phyloP scores from a whole-genome alignment of 345 rosid species.

The Cardiospermum halicacabum region DNA sequence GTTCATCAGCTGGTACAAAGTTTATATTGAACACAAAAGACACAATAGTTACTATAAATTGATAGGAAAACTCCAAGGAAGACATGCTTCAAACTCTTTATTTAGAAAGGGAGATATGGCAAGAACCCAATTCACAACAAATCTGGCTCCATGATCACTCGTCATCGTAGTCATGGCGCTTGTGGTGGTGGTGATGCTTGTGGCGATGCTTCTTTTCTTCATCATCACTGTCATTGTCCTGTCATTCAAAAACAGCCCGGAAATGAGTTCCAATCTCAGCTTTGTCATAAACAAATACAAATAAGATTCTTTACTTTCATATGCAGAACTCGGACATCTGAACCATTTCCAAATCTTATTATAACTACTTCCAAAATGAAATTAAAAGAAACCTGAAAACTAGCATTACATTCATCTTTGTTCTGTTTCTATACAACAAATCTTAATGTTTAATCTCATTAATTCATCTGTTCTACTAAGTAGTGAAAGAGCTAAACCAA shows the following conservation, averaged over 20 bases:
- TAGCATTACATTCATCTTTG: neutral
- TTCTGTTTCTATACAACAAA: neutral
- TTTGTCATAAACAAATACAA: neutral
- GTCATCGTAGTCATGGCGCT: conserved; percentile 46
- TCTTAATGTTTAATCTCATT: neutral
- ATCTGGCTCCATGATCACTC: conserved; percentile 30
- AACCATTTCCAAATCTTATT: neutral
- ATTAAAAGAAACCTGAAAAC: neutral
- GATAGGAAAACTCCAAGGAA: conserved; percentile 9
- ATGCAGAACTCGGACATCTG: neutral
- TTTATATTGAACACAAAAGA: neutral
- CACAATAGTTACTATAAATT: neutral
- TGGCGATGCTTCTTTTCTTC: conserved; percentile 49
- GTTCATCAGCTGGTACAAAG: neutral
- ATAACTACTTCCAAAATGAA: neutral
- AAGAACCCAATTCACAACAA: conserved; percentile 22
- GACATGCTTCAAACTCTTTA: conserved; percentile 36
- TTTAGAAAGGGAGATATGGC: conserved; percentile 35
- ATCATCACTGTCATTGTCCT: conserved; percentile 58
- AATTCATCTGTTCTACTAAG: neutral
- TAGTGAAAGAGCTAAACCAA: neutral
- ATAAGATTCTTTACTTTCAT: neutral
- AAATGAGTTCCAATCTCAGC: neutral
- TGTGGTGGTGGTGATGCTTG: conserved; percentile 51
- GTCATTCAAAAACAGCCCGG: conserved; percentile 16